Evolutionary conservation across 2,329 filamentous ascomycete species (phyloP).

Genomic region (Didymella keratinophila): DNA sequence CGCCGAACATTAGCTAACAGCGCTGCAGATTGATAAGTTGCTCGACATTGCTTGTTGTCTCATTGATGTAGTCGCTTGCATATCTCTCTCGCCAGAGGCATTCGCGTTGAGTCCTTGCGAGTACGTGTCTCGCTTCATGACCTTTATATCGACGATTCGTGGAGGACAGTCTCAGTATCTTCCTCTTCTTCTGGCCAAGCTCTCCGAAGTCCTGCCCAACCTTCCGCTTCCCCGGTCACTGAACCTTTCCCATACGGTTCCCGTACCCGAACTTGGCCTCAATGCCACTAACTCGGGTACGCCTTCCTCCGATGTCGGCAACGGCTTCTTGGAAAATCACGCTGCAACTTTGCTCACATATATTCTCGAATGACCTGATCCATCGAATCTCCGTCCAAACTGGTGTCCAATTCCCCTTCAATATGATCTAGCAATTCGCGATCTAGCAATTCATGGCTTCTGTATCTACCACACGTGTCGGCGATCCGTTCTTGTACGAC

Average conservation of each 20-base stretch:
- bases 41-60: conserved; percentile 78
- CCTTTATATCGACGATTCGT: conserved; percentile 72
- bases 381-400: conserved; percentile 47
- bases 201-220: no score
- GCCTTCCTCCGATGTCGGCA: conserved; percentile 40
- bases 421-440: conserved; percentile 14
- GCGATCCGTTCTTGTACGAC: conserved; percentile 47
- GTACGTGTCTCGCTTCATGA: conserved; percentile 73
- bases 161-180: conserved; percentile 78
- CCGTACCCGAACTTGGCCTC: conserved; percentile 39
- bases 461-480: conserved; percentile 42
- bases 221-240: conserved; percentile 48
- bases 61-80: conserved; percentile 73
- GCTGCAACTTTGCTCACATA: conserved; percentile 41
- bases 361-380: conserved; percentile 43
- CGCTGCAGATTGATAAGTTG: conserved; percentile 74
- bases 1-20: conserved; percentile 35
- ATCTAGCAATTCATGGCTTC: conserved; percentile 42
- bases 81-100: conserved; percentile 61
- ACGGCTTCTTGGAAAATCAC: conserved; percentile 38
- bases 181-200: conserved; percentile 77
- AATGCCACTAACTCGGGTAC: conserved; percentile 30
- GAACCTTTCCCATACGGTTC: conserved; percentile 39
- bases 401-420: conserved; percentile 46
- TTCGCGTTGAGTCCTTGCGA: conserved; percentile 70